Evolutionary conservation across 2,329 filamentous ascomycete species (phyloP).

Genomic region (Aspergillus glaucus): DNA sequence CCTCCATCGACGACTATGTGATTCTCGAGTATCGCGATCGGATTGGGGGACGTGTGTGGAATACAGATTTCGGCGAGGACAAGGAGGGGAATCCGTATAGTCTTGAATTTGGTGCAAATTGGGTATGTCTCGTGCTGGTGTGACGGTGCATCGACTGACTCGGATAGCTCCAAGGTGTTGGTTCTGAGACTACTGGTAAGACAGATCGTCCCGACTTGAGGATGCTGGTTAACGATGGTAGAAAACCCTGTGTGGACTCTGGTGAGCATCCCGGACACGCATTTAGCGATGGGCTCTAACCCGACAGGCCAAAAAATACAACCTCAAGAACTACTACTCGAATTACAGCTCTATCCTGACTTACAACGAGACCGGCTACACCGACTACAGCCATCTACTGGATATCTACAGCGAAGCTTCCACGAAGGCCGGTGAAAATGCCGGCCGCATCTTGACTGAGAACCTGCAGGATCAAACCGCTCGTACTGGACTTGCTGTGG

Average conservation of each 20-base stretch:
- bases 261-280: constrained; percentile 2
- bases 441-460: constrained; percentile 51
- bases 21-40: constrained; percentile 59
- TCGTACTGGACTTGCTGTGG: constrained; percentile 54
- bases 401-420: constrained; percentile 47
- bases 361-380: constrained; percentile 53
- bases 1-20: constrained; percentile 57
- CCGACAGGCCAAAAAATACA: constrained; percentile 49
- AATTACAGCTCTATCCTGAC: constrained; percentile 55
- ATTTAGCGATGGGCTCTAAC: not conserved
- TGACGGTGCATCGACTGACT: not conserved
- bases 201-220: constrained; percentile 25
- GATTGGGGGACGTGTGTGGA: constrained; percentile 57
- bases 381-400: constrained; percentile 47
- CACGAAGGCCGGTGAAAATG: constrained; percentile 42
- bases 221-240: not conserved
- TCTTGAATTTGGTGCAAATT: constrained; percentile 63
- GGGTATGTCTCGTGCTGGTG: constrained; percentile 37
- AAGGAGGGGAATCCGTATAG: constrained; percentile 48
- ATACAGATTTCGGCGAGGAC: constrained; percentile 51
- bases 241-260: constrained; percentile 54
- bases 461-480: constrained; percentile 58
- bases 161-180: constrained; percentile 38
- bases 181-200: constrained; percentile 15
- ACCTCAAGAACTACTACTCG: constrained; percentile 51